Evolutionary conservation across 2,329 filamentous ascomycete species (phyloP).

Genomic region (Fusarium sp.): DNA sequence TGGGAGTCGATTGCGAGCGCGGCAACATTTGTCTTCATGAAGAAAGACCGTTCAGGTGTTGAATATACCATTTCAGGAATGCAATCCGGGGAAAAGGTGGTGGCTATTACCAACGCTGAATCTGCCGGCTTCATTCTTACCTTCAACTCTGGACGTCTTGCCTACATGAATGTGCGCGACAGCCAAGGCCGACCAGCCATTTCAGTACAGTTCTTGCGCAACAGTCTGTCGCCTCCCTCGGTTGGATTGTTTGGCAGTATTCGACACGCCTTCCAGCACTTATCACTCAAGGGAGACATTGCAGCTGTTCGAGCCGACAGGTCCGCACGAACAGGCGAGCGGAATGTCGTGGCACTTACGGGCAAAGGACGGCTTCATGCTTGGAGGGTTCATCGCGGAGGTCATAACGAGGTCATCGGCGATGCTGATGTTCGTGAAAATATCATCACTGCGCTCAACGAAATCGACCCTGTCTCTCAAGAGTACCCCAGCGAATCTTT

Average conservation of each 20-base stretch:
- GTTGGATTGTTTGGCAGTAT: slow-evolving; percentile 83
- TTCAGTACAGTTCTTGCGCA: slow-evolving; percentile 78
- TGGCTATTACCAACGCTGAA: slow-evolving; percentile 83
- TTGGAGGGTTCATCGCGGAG: slow-evolving; percentile 90
- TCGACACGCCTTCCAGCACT: slow-evolving; percentile 76
- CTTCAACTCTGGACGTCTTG: slow-evolving; percentile 85
- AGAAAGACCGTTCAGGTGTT: slow-evolving; percentile 81
- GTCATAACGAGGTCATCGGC: slow-evolving; percentile 77
- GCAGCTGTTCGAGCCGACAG: slow-evolving; percentile 80
- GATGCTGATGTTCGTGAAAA: slow-evolving; percentile 75
- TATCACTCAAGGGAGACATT: slow-evolving; percentile 78
- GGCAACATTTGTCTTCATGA: slow-evolving; percentile 82
- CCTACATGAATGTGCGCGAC: slow-evolving; percentile 87
- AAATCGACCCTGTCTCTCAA: slow-evolving; percentile 59
- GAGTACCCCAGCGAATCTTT: slow-evolving; percentile 66
- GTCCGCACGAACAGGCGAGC: slow-evolving; percentile 78
- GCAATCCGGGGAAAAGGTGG: slow-evolving; percentile 79
- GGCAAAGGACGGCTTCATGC: slow-evolving; percentile 79
- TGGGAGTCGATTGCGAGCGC: slow-evolving; percentile 96
- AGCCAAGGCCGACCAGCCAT: slow-evolving; percentile 85
- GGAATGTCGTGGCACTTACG: slow-evolving; percentile 83
- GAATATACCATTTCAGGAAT: slow-evolving; percentile 78
- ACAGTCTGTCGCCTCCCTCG: slow-evolving; percentile 62
- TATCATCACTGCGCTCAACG: slow-evolving; percentile 69
- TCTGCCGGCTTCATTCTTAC: slow-evolving; percentile 84